Conservation (phyloP, 2,329 filamentous ascomycete species). For the Capronia americana region DNA sequence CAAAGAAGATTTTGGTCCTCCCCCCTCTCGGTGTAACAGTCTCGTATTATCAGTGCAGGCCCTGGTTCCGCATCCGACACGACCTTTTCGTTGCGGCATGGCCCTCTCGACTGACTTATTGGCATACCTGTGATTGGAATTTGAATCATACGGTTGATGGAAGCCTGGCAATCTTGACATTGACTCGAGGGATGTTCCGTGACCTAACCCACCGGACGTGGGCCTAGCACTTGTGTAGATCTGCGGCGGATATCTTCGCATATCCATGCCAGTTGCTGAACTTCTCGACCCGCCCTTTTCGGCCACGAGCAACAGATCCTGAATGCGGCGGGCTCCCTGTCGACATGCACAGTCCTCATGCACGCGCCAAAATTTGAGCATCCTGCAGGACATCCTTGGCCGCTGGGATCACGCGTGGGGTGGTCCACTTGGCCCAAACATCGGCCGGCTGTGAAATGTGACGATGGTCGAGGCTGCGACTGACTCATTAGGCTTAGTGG, state of each 20-base stretch:
- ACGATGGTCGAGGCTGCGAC: background rate
- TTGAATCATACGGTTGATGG: background rate
- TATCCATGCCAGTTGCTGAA: background rate
- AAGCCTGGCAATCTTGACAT: background rate
- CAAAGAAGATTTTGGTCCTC: background rate
- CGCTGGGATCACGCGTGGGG: background rate
- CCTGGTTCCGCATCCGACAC: background rate
- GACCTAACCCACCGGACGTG: background rate
- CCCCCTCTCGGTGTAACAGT: background rate
- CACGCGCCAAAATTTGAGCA: background rate
- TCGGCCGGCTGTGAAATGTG: background rate
- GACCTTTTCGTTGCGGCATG: background rate
- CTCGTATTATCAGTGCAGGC: background rate
- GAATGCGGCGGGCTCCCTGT: background rate
- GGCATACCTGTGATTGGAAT: background rate
- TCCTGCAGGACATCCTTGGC: background rate
- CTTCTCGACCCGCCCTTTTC: background rate
- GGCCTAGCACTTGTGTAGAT: background rate
- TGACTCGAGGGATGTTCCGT: background rate
- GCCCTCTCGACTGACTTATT: background rate
- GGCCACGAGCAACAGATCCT: background rate
- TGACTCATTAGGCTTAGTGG: slow-evolving; percentile 4
- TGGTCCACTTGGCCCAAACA: slow-evolving; percentile 2
- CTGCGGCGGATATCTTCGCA: background rate
- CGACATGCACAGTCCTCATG: background rate